Evolutionary conservation across 2,329 filamentous ascomycete species (phyloP).

Genomic region (Exutisphaerella laricina): DNA sequence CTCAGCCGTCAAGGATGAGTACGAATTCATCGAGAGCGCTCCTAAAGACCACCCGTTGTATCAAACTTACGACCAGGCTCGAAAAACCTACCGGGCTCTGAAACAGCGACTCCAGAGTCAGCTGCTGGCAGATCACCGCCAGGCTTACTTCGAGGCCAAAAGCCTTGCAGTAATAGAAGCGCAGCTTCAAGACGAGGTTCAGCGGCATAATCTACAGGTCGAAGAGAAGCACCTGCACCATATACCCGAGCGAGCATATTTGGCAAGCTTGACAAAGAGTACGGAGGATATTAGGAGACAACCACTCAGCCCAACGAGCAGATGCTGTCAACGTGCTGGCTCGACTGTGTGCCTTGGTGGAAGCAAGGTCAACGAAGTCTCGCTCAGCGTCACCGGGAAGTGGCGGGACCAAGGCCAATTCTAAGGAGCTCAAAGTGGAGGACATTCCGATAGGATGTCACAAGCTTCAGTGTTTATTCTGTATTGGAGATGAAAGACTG

Average conservation of each 20-base stretch:
- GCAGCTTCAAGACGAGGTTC: neutral
- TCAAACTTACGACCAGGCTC: neutral
- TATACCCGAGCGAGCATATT: neutral
- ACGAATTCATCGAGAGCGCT: neutral
- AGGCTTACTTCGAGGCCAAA: neutral
- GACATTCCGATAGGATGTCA: neutral
- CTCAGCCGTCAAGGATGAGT: neutral
- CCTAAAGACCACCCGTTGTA: neutral
- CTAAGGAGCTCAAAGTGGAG: neutral
- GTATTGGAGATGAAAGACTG: neutral
- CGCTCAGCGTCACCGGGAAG: neutral
- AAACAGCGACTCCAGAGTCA: neutral
- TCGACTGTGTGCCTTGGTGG: neutral
- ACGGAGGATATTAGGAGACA: neutral
- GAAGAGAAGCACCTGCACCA: neutral
- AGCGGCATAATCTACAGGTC: neutral
- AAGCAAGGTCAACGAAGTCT: neutral
- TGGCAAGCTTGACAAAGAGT: neutral
- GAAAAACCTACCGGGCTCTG: neutral
- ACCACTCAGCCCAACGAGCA: neutral
- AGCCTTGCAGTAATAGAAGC: neutral
- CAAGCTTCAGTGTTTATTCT: neutral
- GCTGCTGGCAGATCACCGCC: neutral
- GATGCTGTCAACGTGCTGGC: neutral
- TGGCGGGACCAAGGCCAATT: neutral